Conservation (phyloP, 2,329 filamentous ascomycete species). For the Diaporthe nobilis region DNA sequence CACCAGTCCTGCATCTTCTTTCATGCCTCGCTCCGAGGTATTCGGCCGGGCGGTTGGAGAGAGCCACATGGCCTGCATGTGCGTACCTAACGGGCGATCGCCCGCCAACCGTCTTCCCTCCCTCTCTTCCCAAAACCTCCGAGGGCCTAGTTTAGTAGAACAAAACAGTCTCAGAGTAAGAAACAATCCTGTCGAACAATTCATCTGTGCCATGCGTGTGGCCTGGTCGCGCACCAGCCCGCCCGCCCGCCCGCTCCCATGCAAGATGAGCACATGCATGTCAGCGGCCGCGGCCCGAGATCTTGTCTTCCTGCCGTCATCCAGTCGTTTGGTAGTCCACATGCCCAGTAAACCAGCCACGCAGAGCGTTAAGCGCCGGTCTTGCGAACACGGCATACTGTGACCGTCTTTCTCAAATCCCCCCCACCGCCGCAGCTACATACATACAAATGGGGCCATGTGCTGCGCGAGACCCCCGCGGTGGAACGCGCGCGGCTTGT, state of each 20-base stretch:
- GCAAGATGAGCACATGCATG: slow-evolving; percentile 36
- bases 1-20: neutral
- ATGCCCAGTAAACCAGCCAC: neutral
- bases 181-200: neutral
- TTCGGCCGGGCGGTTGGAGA: slow-evolving; percentile 23
- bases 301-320: slow-evolving; percentile 4
- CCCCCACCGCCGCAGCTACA: neutral
- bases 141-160: neutral
- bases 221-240: slow-evolving; percentile 8
- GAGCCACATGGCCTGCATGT: slow-evolving; percentile 19
- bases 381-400: slow-evolving; percentile 5
- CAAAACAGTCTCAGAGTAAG: slow-evolving; percentile 10
- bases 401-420: neutral
- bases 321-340: neutral
- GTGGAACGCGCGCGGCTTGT: slow-evolving; percentile 33
- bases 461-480: neutral
- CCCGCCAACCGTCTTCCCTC: neutral
- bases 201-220: neutral
- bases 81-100: slow-evolving; percentile 3
- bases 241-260: neutral
- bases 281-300: slow-evolving; percentile 30
- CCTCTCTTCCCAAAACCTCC: neutral
- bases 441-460: neutral
- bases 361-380: slow-evolving; percentile 29
- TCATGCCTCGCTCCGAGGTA: slow-evolving; percentile 8